Conservation (phyloP, 345 rosid species). For the Sonneratia alba region DNA sequence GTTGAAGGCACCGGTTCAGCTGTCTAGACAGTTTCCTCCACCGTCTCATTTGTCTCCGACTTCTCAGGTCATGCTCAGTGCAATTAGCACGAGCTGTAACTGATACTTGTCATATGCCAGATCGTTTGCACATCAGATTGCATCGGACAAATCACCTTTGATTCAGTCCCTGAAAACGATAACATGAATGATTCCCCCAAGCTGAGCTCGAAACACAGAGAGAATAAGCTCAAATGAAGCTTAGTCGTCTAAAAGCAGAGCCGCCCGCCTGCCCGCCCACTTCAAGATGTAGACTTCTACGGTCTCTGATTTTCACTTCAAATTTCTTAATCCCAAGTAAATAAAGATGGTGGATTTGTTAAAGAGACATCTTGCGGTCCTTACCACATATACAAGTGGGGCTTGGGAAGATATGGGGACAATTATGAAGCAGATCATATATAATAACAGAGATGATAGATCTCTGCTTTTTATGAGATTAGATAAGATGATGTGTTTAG, state of each 20-base stretch:
- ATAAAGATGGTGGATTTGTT: no score
- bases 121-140: not conserved
- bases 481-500: no score
- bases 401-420: no score
- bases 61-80: not conserved
- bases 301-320: not conserved
- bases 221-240: not conserved
- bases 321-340: no score
- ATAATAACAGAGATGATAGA: no score
- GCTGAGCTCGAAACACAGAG: not conserved
- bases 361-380: no score
- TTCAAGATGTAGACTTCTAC: not conserved
- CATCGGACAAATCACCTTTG: not conserved
- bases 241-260: no score
- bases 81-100: not conserved
- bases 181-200: not conserved
- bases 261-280: not conserved
- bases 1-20: constrained; percentile 40
- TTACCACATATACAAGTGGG: no score
- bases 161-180: not conserved
- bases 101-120: not conserved
- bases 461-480: no score
- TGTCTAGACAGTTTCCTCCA: constrained; percentile 6
- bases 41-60: not conserved
- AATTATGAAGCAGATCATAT: no score